phyloP scores from a whole-genome alignment of 768 basidiomycete genomes.

The Phlebiopsis gigantea region DNA sequence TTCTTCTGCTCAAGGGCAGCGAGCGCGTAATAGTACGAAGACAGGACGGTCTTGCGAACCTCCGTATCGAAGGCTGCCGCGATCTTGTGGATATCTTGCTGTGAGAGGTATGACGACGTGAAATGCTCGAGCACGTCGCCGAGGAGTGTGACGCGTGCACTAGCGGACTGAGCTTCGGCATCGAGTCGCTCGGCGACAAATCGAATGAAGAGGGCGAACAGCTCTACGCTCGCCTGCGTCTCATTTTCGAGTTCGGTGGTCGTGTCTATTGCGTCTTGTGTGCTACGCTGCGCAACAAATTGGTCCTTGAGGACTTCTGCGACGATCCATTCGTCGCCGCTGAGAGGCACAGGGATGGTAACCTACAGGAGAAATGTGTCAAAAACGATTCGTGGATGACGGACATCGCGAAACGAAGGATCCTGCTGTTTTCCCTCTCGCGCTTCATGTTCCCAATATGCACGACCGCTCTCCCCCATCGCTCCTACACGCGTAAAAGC shows the following conservation, averaged over 20 bases:
- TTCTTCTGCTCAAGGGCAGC: slow-evolving; percentile 58
- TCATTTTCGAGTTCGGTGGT: slow-evolving; percentile 46
- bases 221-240: slow-evolving; percentile 65
- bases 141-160: slow-evolving; percentile 61
- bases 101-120: slow-evolving; percentile 63
- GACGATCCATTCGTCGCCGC: slow-evolving; percentile 80
- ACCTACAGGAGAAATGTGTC: slow-evolving; percentile 38
- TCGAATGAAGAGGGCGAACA: slow-evolving; percentile 70
- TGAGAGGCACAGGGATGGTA: slow-evolving; percentile 83
- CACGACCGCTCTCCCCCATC: neutral
- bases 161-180: slow-evolving; percentile 45
- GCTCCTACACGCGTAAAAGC: neutral
- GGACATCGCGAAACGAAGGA: neutral
- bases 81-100: slow-evolving; percentile 78
- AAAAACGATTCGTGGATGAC: too few species aligned
- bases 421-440: neutral
- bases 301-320: slow-evolving; percentile 91
- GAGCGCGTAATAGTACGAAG: slow-evolving; percentile 75
- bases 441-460: too few species aligned
- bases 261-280: slow-evolving; percentile 51
- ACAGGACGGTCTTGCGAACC: slow-evolving; percentile 68
- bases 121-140: slow-evolving; percentile 74
- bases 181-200: slow-evolving; percentile 65
- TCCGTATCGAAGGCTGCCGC: slow-evolving; percentile 70
- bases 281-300: slow-evolving; percentile 53